Percentiles rank a stretch among this genome's conserved stretches.
These are phyloP conservation scores for Metarhizium robertsii DNA, from an alignment of 2,329 filamentous ascomycete genomes.

Conservation along the genomic window DNA sequence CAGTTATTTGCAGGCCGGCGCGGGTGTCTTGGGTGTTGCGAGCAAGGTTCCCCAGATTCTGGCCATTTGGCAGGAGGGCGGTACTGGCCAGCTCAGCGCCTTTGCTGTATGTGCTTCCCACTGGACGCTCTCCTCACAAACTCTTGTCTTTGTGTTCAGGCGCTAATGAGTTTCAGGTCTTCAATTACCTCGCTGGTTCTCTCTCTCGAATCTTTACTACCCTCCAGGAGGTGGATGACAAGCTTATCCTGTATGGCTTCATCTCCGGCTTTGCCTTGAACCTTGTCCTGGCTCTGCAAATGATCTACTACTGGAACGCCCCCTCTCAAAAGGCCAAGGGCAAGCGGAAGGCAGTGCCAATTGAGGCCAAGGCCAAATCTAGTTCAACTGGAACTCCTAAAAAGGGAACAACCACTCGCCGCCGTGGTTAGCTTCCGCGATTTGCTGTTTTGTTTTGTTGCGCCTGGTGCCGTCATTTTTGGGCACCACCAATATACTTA, in stretches of 20 bases:
- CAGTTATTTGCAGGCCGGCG: slow-evolving; percentile 71
- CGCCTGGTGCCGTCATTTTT: background rate
- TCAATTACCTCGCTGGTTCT: slow-evolving; percentile 93
- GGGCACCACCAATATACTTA: background rate
- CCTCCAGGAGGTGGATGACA: slow-evolving; percentile 92
- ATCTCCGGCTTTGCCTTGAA: slow-evolving; percentile 88
- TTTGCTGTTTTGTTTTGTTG: slow-evolving; percentile 3
- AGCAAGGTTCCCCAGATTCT: slow-evolving; percentile 92
- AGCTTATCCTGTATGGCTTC: slow-evolving; percentile 91
- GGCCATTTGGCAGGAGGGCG: slow-evolving; percentile 74
- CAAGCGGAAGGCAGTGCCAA: slow-evolving; percentile 27
- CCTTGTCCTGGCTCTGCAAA: slow-evolving; percentile 74
- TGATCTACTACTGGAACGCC: slow-evolving; percentile 93
- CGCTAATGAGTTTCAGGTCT: slow-evolving; percentile 52
- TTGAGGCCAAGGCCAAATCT: slow-evolving; percentile 17
- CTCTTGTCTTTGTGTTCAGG: background rate
- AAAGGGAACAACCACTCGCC: slow-evolving; percentile 34
- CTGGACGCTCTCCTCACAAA: background rate
- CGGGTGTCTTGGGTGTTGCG: slow-evolving; percentile 72
- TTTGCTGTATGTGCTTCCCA: slow-evolving; percentile 59
- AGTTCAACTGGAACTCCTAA: slow-evolving; percentile 24
- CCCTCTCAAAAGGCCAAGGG: slow-evolving; percentile 37
- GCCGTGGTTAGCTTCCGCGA: slow-evolving; percentile 25
- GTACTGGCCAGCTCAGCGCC: slow-evolving; percentile 90
- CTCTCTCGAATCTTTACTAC: slow-evolving; percentile 96